These are phyloP conservation scores for Rosa multiflora DNA, from an alignment of 306 rosid species.

Conservation along the genomic window DNA sequence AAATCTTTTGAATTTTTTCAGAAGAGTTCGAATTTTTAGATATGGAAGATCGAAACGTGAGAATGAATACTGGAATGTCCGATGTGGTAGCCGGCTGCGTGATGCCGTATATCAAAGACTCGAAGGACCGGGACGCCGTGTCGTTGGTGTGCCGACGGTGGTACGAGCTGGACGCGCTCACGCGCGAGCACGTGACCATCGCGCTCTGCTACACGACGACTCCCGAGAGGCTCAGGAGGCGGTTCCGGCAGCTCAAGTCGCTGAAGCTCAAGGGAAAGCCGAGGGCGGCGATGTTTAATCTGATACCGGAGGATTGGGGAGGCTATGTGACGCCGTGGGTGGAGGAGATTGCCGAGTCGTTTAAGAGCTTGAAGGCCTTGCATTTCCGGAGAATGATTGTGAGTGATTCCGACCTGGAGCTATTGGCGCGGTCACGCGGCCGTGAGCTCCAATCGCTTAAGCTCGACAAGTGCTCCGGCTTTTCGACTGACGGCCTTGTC, in stretches of 20 bases:
- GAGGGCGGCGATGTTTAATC: constrained; percentile 91
- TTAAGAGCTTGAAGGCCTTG: constrained; percentile 61
- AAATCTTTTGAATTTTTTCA: not conserved
- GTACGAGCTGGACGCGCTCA: constrained; percentile 83
- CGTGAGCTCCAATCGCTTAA: constrained; percentile 61
- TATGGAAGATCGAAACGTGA: constrained; percentile 37
- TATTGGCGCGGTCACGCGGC: constrained; percentile 62
- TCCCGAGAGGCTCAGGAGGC: constrained; percentile 61
- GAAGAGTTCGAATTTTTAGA: not conserved
- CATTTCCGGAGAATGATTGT: constrained; percentile 97
- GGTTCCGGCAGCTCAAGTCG: constrained; percentile 78
- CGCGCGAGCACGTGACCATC: constrained; percentile 93
- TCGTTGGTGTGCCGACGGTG: constrained; percentile 84
- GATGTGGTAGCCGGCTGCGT: constrained; percentile 70
- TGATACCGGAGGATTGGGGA: constrained; percentile 98
- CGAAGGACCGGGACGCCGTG: constrained; percentile 74
- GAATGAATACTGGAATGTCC: constrained; percentile 28
- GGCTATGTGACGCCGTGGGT: constrained; percentile 91
- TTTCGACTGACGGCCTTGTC: constrained; percentile 81
- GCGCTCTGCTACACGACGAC: constrained; percentile 90
- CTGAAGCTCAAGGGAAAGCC: constrained; percentile 88
- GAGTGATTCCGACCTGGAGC: constrained; percentile 72
- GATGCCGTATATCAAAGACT: constrained; percentile 76
- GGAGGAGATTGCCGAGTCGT: constrained; percentile 52
- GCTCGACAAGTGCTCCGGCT: constrained; percentile 95